Evolutionary conservation across 2,329 filamentous ascomycete genomes (phyloP), one percentile per base, ranked within the genome.

Genomic region (Colletotrichum coccodes): DNA sequence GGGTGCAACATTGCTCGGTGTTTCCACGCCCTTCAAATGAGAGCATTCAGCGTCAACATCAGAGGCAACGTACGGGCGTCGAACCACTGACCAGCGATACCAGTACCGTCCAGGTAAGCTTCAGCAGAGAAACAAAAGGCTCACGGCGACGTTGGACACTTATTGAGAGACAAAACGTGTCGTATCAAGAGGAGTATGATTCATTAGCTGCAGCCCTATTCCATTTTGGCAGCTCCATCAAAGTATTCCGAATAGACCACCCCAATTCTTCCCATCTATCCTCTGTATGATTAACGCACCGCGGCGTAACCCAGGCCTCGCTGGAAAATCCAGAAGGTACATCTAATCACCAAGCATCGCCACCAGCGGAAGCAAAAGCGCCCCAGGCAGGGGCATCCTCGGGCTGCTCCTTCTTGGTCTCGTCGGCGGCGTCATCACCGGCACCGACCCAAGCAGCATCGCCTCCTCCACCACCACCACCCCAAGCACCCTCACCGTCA

Each of bases 381-480:
- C 44, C 70, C 70, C 68, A 72, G 44, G 60, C 67, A 62, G 60
- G 61, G 60, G 49, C 58, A 32, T 23, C 67, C 16, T 50, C 52
- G 34, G 61, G 28, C 26, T 65, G 61, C 7, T 59, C 32, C 44
- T 42, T 32, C 26, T 58, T 47, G 26, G 11, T 57, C 26, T 70
- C 53, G 16, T 59, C 50, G 23, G 38, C 52, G n/a, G 21, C 57
- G 50, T 65, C 68, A 26, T 59, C 68, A 11, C 46, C 38, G 21
- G 61, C 57, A n/a, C 21, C 73, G n/a, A 61, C 72, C 18, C 71
- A 75, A 21, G 72, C 73, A 14, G 44, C 63, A 30, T 67, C 71
- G 32, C 65, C n/a, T n/a, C n/a, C n/a, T n/a, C n/a, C 71, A 50
- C 26, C 73, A 30, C 63, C 70, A 21, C 68, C 72, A 11, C 70